Base-by-base conservation (phyloP, 306 rosid species). In the Heteromeles arbutifolia region DNA sequence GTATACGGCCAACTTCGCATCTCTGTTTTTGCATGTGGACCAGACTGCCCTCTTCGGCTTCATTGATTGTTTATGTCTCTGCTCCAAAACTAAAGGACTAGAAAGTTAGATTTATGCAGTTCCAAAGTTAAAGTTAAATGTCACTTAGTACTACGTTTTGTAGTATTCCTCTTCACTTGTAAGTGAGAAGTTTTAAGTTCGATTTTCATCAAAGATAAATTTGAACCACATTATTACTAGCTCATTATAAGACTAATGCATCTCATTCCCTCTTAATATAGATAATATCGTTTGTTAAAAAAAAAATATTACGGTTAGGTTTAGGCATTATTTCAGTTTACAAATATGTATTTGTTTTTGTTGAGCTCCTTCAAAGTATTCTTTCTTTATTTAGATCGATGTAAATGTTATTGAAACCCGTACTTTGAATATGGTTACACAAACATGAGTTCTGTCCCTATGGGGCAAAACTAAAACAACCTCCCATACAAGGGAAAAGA, bases 171-270 rank as follows among this genome's bases (percentile, higher is more conserved):
- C 0, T 37, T 37, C 0, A 37, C 0, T 37, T 37, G 0, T 37
- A 37, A 37, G 2, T 37, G 7, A 1, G 9, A 34, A 0, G 0
- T 37, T 37, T 37, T 37, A 7, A 0, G 9, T 37, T 37, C 0
- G 9, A 37, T 37, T 7, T 0, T 37, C 0, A 0, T 0, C 0
- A 37, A 37, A 1, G 0, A 0, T 0, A 0, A 37, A 37, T 37
- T 37, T 37, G 41, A 37, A 37, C 10, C 41, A 34, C 0, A 37
- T 37, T 37, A 7, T 37, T 37, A 37, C 2, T 37, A 37, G 2
- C 41, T 37, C 9, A 37, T 37, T 37, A 37, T 2, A 7, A 37
- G 41, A 37, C 41, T 7, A 37, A 37, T 37, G 41, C 41, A 37
- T 37, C 10, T 37, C 0, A 0, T 37, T 37, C 2, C 2, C 10